phyloP scores from a whole-genome alignment of 2,329 filamentous ascomycete species.

The Elsinoe arachidis region DNA sequence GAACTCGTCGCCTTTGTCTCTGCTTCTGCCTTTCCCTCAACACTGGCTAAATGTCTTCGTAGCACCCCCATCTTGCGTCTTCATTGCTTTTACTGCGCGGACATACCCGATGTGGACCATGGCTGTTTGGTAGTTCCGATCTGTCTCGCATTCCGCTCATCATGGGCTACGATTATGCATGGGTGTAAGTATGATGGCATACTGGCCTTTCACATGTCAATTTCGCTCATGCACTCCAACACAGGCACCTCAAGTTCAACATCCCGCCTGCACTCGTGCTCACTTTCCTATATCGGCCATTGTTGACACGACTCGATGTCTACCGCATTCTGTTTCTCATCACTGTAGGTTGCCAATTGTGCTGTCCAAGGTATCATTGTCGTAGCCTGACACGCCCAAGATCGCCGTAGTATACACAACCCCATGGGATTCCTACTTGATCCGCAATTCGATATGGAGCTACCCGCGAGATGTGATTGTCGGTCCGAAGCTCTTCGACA shows the following conservation, averaged over 20 bases:
- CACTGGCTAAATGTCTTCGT: background rate
- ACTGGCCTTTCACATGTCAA: constrained; percentile 7
- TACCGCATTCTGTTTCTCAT: constrained; percentile 56
- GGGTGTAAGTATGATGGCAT: constrained; percentile 44
- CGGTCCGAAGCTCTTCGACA: constrained; percentile 53
- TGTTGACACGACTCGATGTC: constrained; percentile 53
- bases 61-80: background rate
- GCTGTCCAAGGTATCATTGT: background rate
- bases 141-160: constrained; percentile 15
- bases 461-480: constrained; percentile 59
- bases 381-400: constrained; percentile 26
- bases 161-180: constrained; percentile 55
- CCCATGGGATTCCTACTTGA: constrained; percentile 70
- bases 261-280: constrained; percentile 54
- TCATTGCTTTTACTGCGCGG: constrained; percentile 1
- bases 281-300: constrained; percentile 51
- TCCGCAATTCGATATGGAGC: constrained; percentile 59
- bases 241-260: constrained; percentile 58
- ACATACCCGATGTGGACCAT: constrained; percentile 10
- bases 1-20: background rate
- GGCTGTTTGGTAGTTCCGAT: constrained; percentile 5
- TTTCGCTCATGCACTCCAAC: constrained; percentile 11
- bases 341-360: constrained; percentile 27
- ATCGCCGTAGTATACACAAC: constrained; percentile 60
- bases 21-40: background rate